A percentile compares a stretch with the other conserved stretches of the same genome.
phyloP scores from a whole-genome alignment of 2,329 filamentous ascomycete genomes.

The Gaeumannomyces sp. region DNA sequence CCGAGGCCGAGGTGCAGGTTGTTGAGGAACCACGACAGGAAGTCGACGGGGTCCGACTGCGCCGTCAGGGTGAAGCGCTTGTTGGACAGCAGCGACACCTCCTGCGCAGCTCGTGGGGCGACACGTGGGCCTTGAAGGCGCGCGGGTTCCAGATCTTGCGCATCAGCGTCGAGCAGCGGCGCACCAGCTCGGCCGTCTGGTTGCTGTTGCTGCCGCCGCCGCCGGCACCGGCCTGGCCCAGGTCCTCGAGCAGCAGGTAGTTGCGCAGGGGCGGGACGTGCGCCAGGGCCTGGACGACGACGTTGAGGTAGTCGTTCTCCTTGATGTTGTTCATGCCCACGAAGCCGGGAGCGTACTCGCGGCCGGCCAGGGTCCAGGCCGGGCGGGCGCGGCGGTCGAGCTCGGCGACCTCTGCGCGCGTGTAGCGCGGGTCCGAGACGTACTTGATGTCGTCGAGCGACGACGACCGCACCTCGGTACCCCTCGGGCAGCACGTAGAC shows the following conservation, averaged over 20 bases:
- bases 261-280: constrained; percentile 88
- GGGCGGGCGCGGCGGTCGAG: constrained; percentile 59
- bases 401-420: constrained; percentile 69
- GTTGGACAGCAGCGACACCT: constrained; percentile 81
- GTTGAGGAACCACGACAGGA: constrained; percentile 96
- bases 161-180: constrained; percentile 81
- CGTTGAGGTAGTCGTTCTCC: constrained; percentile 97
- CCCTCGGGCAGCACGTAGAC: constrained; percentile 92
- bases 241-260: constrained; percentile 82
- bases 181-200: constrained; percentile 64
- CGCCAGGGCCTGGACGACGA: constrained; percentile 83
- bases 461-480: constrained; percentile 91
- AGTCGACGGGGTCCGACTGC: constrained; percentile 94
- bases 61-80: constrained; percentile 87
- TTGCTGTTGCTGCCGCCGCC: not conserved
- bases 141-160: constrained; percentile 98
- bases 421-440: constrained; percentile 86
- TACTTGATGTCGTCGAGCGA: constrained; percentile 98
- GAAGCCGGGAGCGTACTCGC: constrained; percentile 86
- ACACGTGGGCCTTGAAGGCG: constrained; percentile 94
- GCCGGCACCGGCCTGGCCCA: constrained; percentile 34
- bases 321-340: constrained; percentile 99
- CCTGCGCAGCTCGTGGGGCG: constrained; percentile 91
- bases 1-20: constrained; percentile 88
- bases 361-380: constrained; percentile 73